A percentile compares a stretch with the other conserved stretches of the same genome.
Conservation (phyloP, 345 rosid species). For the Excoecaria agallocha region DNA sequence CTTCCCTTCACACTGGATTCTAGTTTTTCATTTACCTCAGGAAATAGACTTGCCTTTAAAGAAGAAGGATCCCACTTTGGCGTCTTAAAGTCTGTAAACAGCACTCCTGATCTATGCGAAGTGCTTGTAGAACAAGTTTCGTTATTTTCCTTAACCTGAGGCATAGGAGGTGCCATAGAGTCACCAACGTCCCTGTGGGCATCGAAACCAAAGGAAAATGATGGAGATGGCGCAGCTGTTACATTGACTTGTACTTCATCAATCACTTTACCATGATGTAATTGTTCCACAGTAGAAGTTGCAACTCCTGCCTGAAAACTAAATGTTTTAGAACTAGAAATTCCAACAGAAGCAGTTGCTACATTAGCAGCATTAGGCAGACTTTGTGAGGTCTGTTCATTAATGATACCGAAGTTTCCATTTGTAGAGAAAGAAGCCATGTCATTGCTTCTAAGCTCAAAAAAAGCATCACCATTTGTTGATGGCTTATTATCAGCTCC, state of each 20-base stretch:
- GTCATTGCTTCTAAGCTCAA: conserved; percentile 42
- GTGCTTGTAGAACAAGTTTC: conserved; percentile 30
- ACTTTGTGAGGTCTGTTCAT: conserved; percentile 9
- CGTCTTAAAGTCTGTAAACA: conserved; percentile 37
- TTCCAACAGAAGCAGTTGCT: conserved; percentile 17
- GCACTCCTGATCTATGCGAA: conserved; percentile 32
- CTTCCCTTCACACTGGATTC: conserved; percentile 32
- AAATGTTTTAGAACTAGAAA: conserved; percentile 24
- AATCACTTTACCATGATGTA: conserved; percentile 22
- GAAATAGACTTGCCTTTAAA: conserved; percentile 57
- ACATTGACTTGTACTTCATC: conserved; percentile 23
- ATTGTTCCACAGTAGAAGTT: conserved; percentile 20
- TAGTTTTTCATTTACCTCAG: conserved; percentile 36
- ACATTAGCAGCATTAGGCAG: conserved; percentile 9
- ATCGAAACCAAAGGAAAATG: conserved; percentile 19
- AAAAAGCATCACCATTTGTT: conserved; percentile 21
- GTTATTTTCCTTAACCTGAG: conserved; percentile 21
- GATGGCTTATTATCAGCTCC: conserved; percentile 24
- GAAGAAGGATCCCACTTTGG: conserved; percentile 58
- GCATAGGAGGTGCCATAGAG: conserved; percentile 20
- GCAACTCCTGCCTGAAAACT: conserved; percentile 26
- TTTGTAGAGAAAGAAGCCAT: conserved; percentile 24
- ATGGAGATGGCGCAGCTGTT: conserved; percentile 23
- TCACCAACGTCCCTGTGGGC: conserved; percentile 20
- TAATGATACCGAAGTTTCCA: conserved; percentile 19